These are phyloP conservation scores for Pinus albicaulis DNA, from an alignment of 75 land plant species.

Conservation along the genomic window DNA sequence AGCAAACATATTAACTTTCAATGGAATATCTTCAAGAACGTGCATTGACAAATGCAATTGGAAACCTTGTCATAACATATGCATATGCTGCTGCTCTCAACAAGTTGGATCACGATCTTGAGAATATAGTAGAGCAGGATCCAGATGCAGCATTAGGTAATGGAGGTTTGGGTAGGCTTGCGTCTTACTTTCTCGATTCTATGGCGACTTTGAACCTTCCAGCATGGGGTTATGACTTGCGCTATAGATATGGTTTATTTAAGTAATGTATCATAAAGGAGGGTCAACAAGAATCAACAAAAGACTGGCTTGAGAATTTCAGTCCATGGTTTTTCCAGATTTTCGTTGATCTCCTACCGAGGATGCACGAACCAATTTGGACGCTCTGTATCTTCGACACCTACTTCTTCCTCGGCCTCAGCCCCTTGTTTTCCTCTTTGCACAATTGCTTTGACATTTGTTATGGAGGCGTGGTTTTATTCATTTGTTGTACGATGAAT, in stretches of 20 bases:
- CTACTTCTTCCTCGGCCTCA: no score
- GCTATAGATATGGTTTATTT: constrained; percentile 91
- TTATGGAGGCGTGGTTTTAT: no score
- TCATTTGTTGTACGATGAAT: no score
- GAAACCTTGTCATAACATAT: constrained; percentile 59
- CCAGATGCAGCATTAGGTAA: constrained; percentile 98
- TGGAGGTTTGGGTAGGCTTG: constrained; percentile 98
- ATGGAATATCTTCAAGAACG: constrained; percentile 95
- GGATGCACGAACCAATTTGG: no score
- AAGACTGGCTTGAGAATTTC: constrained; percentile 99
- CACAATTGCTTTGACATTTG: no score
- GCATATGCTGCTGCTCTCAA: constrained; percentile 81
- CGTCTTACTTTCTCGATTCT: constrained; percentile 95
- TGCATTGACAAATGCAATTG: constrained; percentile 79
- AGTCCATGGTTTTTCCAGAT: no score
- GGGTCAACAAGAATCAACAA: constrained; percentile 89
- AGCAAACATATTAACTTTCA: constrained; percentile 87
- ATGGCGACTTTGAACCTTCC: constrained; percentile 84
- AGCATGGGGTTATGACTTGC: constrained; percentile 90
- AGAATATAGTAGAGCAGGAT: constrained; percentile 80
- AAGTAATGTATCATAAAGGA: constrained; percentile 69
- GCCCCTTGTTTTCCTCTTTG: no score
- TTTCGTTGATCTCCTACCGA: no score
- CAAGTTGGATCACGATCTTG: constrained; percentile 78
- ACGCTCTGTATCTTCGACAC: no score